These are phyloP conservation scores for Erodium texanum DNA, from an alignment of 441 rosid genomes.

Conservation along the genomic window DNA sequence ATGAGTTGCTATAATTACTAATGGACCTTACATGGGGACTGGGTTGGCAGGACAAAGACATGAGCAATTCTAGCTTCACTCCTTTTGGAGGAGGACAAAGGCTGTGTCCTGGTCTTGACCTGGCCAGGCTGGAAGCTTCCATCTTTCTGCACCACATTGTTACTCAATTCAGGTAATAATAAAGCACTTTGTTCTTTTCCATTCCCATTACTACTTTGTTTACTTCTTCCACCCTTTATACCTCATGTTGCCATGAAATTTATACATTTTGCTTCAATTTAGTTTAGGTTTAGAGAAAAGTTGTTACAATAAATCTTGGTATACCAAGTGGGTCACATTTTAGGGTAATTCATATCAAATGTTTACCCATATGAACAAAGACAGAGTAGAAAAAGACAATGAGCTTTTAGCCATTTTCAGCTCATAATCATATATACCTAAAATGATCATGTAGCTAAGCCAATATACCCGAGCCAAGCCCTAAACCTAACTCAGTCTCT, in stretches of 20 bases:
- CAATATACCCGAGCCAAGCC: background rate
- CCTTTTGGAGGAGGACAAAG: slow-evolving; percentile 98
- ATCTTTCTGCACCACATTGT: slow-evolving; percentile 77
- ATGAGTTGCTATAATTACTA: slow-evolving; percentile 6
- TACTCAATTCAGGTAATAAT: slow-evolving; percentile 69
- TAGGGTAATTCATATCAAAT: background rate
- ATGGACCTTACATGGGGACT: background rate
- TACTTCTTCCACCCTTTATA: background rate
- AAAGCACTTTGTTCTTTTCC: background rate
- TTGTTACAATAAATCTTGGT: too few species aligned
- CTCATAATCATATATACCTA: background rate
- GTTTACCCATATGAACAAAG: slow-evolving; percentile 11
- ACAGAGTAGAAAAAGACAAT: slow-evolving; percentile 20
- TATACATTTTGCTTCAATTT: too few species aligned
- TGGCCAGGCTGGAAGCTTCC: slow-evolving; percentile 93
- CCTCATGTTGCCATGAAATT: too few species aligned
- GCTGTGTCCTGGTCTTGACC: slow-evolving; percentile 86
- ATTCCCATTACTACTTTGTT: background rate
- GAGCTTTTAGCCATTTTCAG: background rate
- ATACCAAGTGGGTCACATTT: background rate
- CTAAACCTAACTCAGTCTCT: background rate
- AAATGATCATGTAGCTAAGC: background rate
- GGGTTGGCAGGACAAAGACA: slow-evolving; percentile 50
- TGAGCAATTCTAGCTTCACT: slow-evolving; percentile 51
- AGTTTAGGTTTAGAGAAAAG: too few species aligned